Conservation (phyloP, 2,329 filamentous ascomycete species). For the Celoporthe dispersa region DNA sequence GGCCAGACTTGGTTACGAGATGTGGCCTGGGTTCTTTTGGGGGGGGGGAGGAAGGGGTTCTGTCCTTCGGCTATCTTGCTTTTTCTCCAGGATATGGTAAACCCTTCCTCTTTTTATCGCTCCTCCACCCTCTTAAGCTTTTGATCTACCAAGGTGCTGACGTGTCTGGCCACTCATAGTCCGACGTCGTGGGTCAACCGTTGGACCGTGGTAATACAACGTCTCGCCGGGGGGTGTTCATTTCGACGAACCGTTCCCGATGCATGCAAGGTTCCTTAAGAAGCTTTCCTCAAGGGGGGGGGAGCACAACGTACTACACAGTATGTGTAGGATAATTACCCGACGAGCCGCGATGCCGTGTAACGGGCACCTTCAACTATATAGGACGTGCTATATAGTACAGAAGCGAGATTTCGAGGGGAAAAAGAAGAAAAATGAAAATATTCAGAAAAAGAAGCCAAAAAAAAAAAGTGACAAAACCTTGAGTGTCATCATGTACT, state of each 20-base stretch:
- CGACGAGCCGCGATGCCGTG: background rate
- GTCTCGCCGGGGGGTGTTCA: background rate
- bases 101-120: too few relatives aligned
- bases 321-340: background rate
- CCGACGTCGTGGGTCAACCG: background rate
- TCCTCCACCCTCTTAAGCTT: background rate
- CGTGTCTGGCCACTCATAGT: background rate
- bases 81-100: background rate
- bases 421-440: background rate
- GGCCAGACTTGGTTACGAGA: background rate
- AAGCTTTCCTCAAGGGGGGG: background rate
- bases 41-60: background rate
- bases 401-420: background rate
- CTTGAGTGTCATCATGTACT: background rate
- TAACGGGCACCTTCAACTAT: background rate
- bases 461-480: background rate
- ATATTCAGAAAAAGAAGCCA: too few relatives aligned
- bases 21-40: background rate
- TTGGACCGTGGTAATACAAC: background rate
- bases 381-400: background rate
- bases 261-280: background rate
- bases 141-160: background rate
- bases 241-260: background rate
- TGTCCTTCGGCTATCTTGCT: background rate
- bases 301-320: background rate